Evolutionary conservation across 2,329 filamentous ascomycete species (phyloP).

Genomic region (Clonostachys solani): DNA sequence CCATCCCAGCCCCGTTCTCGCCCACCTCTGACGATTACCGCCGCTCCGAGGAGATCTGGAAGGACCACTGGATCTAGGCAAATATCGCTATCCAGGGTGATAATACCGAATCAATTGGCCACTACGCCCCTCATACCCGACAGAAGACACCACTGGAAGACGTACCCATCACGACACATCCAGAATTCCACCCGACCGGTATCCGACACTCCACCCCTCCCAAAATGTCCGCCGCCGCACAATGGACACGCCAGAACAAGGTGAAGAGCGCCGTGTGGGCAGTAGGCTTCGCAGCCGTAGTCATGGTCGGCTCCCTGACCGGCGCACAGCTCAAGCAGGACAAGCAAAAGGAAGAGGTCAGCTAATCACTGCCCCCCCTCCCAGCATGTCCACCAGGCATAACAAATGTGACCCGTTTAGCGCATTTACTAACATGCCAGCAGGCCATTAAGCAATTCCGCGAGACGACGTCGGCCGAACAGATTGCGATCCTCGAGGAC

Average conservation of each 20-base stretch:
- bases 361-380: not conserved
- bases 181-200: not conserved
- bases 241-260: slow-evolving; percentile 1
- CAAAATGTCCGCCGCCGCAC: not conserved
- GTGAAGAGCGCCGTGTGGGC: slow-evolving; percentile 17
- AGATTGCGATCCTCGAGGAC: slow-evolving; percentile 37
- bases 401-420: not conserved
- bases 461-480: slow-evolving; percentile 32
- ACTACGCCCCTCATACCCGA: too few species aligned
- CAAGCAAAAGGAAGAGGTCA: slow-evolving; percentile 38
- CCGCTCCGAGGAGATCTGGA: not conserved
- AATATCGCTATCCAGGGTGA: not conserved
- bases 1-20: too few species aligned
- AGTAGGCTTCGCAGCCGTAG: slow-evolving; percentile 38
- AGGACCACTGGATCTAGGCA: not conserved
- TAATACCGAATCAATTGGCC: not conserved
- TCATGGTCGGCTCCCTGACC: slow-evolving; percentile 40
- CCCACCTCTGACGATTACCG: not conserved
- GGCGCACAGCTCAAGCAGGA: slow-evolving; percentile 45
- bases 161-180: not conserved
- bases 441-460: slow-evolving; percentile 24
- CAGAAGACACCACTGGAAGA: not conserved
- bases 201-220: too few species aligned
- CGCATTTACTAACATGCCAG: not conserved
- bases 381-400: too few species aligned